Conservation (phyloP, 2,329 filamentous ascomycete species). For the Phialemonium atrogriseum region DNA sequence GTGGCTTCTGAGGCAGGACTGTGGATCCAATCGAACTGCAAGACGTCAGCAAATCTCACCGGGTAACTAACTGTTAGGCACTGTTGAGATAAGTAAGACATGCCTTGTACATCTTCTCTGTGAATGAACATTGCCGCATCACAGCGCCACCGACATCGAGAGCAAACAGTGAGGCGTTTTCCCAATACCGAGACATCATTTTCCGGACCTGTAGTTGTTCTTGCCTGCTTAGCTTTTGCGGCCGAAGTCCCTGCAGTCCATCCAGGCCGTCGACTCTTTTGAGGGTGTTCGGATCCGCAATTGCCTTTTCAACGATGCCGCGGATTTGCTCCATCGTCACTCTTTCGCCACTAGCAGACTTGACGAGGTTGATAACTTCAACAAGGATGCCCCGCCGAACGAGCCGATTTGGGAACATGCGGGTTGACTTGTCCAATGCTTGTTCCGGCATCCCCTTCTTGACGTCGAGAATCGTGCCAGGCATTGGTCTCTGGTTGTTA, state of each 20-base stretch:
- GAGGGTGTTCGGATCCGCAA: constrained; percentile 30
- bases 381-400: constrained; percentile 37
- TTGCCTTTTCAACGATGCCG: constrained; percentile 34
- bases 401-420: constrained; percentile 50
- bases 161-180: constrained; percentile 55
- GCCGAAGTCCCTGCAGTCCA: constrained; percentile 8
- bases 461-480: constrained; percentile 56
- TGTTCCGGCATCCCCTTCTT: constrained; percentile 39
- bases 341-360: constrained; percentile 15
- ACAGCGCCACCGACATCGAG: constrained; percentile 59
- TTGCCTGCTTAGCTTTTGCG: constrained; percentile 13
- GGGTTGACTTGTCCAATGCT: constrained; percentile 17
- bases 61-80: too few species aligned
- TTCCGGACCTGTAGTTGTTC: constrained; percentile 44
- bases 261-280: constrained; percentile 27
- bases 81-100: too few species aligned
- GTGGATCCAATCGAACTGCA: constrained; percentile 76
- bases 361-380: constrained; percentile 31
- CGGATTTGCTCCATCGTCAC: constrained; percentile 44
- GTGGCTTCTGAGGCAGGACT: constrained; percentile 56
- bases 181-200: constrained; percentile 66
- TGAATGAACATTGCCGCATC: constrained; percentile 57
- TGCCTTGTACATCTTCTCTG: constrained; percentile 64
- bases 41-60: too few species aligned
- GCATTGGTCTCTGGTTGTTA: constrained; percentile 44